Conservation (phyloP, 129 eudicot species). For the Helichrysum umbraculigerum region DNA sequence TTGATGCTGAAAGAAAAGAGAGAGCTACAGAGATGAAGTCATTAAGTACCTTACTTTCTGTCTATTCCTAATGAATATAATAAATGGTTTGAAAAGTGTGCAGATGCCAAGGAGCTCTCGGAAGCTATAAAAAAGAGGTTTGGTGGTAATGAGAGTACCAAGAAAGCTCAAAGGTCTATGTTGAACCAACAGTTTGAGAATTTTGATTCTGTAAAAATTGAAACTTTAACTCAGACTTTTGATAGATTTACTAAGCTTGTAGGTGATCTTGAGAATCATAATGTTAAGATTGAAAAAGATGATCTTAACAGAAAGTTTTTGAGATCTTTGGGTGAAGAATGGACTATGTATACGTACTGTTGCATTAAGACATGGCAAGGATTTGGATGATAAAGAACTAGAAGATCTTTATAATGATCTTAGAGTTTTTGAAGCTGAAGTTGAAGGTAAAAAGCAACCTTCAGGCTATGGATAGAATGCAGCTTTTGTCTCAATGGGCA, state of each 20-base stretch:
- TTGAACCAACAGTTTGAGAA: too few species aligned
- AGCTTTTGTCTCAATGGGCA: background rate
- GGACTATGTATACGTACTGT: background rate
- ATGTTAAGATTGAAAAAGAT: background rate
- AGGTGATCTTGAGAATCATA: background rate
- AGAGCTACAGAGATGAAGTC: too few species aligned
- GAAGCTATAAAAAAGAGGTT: too few species aligned
- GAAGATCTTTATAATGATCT: background rate
- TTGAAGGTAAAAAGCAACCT: background rate
- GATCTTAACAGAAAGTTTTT: background rate
- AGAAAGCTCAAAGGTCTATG: too few species aligned
- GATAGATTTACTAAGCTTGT: background rate
- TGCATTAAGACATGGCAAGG: background rate
- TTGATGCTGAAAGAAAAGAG: too few species aligned
- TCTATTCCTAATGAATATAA: too few species aligned
- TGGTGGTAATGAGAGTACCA: too few species aligned
- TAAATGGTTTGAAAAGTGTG: too few species aligned
- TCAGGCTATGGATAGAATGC: background rate
- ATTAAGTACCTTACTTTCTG: too few species aligned
- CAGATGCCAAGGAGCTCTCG: too few species aligned
- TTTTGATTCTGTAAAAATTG: background rate
- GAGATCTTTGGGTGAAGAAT: background rate
- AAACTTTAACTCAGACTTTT: background rate
- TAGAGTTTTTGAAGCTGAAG: background rate
- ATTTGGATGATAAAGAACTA: background rate